phyloP scores from a whole-genome alignment of 2,329 filamentous ascomycete genomes.

The Pseudogymnoascus pannorum region DNA sequence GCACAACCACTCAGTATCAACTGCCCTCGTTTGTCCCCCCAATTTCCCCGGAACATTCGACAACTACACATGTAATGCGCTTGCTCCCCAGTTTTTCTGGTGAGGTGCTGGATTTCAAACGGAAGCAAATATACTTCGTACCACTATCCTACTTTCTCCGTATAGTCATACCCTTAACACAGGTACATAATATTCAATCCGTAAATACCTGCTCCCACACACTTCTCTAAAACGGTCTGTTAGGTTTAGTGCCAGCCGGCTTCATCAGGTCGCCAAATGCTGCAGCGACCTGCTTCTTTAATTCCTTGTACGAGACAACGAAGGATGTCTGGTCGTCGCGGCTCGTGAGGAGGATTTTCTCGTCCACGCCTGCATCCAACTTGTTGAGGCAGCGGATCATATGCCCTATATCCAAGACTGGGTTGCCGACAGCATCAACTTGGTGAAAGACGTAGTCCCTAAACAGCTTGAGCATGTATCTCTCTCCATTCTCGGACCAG shows the following conservation, averaged over 20 bases:
- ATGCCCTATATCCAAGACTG: constrained; percentile 80
- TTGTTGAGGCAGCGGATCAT: constrained; percentile 85
- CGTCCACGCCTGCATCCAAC: constrained; percentile 80
- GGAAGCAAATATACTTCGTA: not conserved
- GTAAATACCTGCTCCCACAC: not conserved
- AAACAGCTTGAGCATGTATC: constrained; percentile 90
- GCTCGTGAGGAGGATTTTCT: constrained; percentile 77
- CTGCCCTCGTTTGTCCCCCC: not conserved
- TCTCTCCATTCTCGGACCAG: constrained; percentile 90
- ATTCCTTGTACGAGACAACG: constrained; percentile 81
- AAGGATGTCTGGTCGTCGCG: constrained; percentile 86
- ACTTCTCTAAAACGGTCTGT: not conserved
- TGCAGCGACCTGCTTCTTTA: constrained; percentile 58
- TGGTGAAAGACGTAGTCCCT: constrained; percentile 97
- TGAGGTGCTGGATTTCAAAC: not conserved
- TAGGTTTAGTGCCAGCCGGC: not conserved
- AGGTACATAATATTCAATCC: not conserved
- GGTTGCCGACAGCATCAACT: constrained; percentile 75
- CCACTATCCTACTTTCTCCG: not conserved
- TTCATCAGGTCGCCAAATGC: constrained; percentile 49
- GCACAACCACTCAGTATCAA: not conserved
- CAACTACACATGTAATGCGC: not conserved
- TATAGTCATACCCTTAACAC: not conserved
- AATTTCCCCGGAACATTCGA: not conserved
- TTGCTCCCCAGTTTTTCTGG: not conserved